Evolutionary conservation across 306 rosid species (phyloP).

Genomic region (Prunus campanulata): DNA sequence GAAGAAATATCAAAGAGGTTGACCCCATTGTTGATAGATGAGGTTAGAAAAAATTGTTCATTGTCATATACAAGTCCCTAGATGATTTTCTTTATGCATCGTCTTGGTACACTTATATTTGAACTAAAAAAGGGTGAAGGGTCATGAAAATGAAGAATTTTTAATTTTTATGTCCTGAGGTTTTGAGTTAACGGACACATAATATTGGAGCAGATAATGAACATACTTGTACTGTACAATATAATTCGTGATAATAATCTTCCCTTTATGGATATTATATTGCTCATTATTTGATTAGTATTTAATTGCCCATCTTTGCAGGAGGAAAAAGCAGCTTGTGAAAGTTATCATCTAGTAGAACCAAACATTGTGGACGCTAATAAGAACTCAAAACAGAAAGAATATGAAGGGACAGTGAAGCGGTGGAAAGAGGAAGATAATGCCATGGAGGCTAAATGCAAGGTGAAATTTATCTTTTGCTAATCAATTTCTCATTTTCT

Average conservation of each 20-base stretch:
- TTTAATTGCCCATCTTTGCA: constrained; percentile 26
- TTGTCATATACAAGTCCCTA: constrained; percentile 18
- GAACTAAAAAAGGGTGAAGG: not conserved
- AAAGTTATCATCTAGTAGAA: constrained; percentile 29
- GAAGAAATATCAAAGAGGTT: constrained; percentile 40
- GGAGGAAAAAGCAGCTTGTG: constrained; percentile 32
- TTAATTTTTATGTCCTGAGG: not conserved
- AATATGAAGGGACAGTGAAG: constrained; percentile 37
- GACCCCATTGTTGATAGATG: constrained; percentile 34
- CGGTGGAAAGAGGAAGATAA: constrained; percentile 43
- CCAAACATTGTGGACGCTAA: constrained; percentile 26
- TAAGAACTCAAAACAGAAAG: constrained; percentile 27
- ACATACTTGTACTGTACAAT: not conserved
- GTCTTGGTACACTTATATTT: constrained; percentile 11
- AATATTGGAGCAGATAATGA: constrained; percentile 10
- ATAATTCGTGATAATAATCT: constrained; percentile 16
- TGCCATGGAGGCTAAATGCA: constrained; percentile 45
- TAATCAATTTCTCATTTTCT: not conserved
- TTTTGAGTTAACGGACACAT: constrained; percentile 18
- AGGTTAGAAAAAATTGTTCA: constrained; percentile 55
- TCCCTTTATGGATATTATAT: not conserved
- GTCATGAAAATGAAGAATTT: not conserved
- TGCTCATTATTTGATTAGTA: constrained; percentile 9
- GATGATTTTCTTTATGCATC: not conserved
- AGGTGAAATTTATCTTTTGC: constrained; percentile 32